phyloP scores from a whole-genome alignment of 371 early-diverging fungal species.

The Mortierella sp. region DNA sequence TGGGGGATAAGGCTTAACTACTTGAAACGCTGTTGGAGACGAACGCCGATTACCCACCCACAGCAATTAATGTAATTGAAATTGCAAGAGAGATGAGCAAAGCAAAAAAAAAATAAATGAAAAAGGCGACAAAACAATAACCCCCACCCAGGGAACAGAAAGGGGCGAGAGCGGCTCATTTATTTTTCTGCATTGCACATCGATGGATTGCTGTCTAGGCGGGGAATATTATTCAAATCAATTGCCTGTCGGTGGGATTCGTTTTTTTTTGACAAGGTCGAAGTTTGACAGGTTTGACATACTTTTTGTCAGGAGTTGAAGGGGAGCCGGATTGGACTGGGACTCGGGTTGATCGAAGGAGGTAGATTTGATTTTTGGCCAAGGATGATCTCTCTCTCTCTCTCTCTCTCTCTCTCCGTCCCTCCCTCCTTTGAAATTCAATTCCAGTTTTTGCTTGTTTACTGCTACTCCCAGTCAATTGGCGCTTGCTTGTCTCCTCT shows the following conservation, averaged over 20 bases:
- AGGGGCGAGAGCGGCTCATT: too few relatives aligned
- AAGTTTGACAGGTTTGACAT: constrained; percentile 5
- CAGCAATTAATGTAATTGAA: not conserved
- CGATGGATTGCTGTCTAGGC: too few relatives aligned
- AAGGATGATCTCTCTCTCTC: too few relatives aligned
- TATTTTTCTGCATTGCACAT: too few relatives aligned
- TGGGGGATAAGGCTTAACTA: not conserved
- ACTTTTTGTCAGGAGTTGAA: not conserved
- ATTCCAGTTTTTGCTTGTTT: too few relatives aligned
- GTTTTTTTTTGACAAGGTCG: not conserved
- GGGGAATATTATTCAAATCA: too few relatives aligned
- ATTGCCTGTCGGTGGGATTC: not conserved
- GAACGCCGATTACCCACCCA: not conserved
- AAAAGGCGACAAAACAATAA: not conserved
- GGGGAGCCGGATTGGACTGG: constrained; percentile 4
- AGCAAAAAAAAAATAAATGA: not conserved
- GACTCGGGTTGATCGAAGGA: not conserved
- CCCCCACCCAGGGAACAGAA: too few relatives aligned
- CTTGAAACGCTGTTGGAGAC: constrained; percentile 2
- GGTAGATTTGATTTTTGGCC: too few relatives aligned
- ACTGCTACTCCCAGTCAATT: too few relatives aligned
- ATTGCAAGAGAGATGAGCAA: constrained; percentile 6
- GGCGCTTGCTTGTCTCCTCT: too few relatives aligned
- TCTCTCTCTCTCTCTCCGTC: too few relatives aligned
- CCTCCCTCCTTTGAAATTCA: too few relatives aligned